Evolutionary conservation across 2,329 filamentous ascomycete genomes (phyloP).

Genomic region (Ophiostoma sp.): DNA sequence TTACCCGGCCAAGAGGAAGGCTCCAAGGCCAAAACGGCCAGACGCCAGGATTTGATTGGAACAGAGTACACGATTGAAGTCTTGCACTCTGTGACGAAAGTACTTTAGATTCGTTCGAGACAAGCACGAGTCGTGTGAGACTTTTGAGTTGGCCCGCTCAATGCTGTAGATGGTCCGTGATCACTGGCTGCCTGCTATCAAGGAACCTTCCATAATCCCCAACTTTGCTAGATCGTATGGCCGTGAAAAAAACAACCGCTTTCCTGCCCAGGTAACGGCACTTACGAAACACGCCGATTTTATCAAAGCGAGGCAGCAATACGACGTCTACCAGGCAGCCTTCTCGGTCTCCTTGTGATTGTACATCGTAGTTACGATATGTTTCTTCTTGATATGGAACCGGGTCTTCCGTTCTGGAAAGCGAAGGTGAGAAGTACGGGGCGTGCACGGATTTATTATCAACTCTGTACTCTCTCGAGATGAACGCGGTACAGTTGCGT

Average conservation of each 20-base stretch:
- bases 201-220: neutral
- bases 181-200: constrained; percentile 7
- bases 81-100: neutral
- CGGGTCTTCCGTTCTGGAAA: constrained; percentile 13
- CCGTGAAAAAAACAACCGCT: neutral
- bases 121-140: constrained; percentile 4
- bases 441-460: neutral
- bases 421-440: neutral
- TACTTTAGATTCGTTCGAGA: neutral
- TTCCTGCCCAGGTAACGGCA: neutral
- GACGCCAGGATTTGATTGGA: neutral
- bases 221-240: neutral
- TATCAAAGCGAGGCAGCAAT: neutral
- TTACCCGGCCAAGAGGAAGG: constrained; percentile 19
- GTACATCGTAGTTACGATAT: neutral
- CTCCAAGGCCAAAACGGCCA: neutral
- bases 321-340: neutral
- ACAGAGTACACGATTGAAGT: neutral
- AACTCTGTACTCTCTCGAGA: neutral
- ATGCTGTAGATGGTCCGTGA: neutral
- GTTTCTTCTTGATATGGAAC: neutral
- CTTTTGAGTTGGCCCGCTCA: neutral
- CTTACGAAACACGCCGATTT: neutral
- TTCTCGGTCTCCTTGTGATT: neutral
- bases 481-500: neutral